phyloP scores from a whole-genome alignment of 164 flowering plant genomes.

The Buxus sempervirens region DNA sequence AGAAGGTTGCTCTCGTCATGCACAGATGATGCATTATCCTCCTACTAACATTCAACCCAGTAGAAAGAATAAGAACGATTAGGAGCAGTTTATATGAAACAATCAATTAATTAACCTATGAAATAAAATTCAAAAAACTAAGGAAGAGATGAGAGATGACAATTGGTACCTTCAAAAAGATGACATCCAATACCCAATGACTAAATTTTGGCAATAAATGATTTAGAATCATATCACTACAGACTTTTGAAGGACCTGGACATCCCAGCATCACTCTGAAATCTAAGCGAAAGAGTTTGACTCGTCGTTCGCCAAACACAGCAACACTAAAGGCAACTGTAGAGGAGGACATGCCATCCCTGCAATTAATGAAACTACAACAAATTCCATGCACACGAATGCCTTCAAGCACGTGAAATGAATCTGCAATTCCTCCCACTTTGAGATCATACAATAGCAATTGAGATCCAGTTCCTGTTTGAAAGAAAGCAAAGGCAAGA shows the following conservation, averaged over 20 bases:
- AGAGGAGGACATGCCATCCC: slow-evolving; percentile 16
- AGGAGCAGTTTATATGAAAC: not conserved
- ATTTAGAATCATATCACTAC: slow-evolving; percentile 30
- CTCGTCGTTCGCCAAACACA: slow-evolving; percentile 75
- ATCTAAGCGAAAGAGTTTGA: slow-evolving; percentile 49
- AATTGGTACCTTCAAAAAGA: slow-evolving; percentile 66
- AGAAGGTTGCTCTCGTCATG: slow-evolving; percentile 30
- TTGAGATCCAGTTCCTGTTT: slow-evolving; percentile 82
- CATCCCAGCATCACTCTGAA: slow-evolving; percentile 18
- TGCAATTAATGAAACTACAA: slow-evolving; percentile 20
- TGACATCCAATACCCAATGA: slow-evolving; percentile 85
- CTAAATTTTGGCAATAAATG: slow-evolving; percentile 56
- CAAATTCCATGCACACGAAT: slow-evolving; percentile 85
- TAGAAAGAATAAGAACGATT: slow-evolving; percentile 3
- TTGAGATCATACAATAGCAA: slow-evolving; percentile 57
- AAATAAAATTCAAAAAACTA: not conserved
- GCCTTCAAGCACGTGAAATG: slow-evolving; percentile 70
- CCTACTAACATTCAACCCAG: slow-evolving; percentile 29
- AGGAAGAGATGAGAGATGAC: not conserved
- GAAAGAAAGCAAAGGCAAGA: not conserved
- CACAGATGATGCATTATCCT: slow-evolving; percentile 15
- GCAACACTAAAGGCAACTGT: slow-evolving; percentile 37
- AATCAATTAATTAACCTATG: not conserved
- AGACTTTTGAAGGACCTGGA: slow-evolving; percentile 8
- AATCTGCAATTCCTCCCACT: slow-evolving; percentile 34